Evolutionary conservation across 2,329 filamentous ascomycete species (phyloP).

Genomic region (Colletotrichum sp.): DNA sequence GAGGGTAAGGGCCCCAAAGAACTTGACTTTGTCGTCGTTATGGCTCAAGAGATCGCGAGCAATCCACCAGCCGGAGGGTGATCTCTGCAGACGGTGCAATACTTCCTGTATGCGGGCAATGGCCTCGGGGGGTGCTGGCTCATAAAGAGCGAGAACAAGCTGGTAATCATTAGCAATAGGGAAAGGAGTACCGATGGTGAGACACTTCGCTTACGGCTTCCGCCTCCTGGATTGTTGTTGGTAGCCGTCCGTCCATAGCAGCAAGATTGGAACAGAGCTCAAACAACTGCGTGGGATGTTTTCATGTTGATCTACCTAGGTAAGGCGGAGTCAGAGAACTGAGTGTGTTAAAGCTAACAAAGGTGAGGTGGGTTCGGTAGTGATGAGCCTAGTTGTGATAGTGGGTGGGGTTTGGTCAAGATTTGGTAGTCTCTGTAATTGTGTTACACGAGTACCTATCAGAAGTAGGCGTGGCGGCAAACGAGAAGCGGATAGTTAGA

Average conservation of each 20-base stretch:
- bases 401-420: not conserved
- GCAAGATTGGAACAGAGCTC: not conserved
- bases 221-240: slow-evolving; percentile 13
- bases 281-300: not conserved
- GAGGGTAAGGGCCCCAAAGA: slow-evolving; percentile 92
- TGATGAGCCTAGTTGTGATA: not conserved
- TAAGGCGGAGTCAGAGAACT: not conserved
- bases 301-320: not conserved
- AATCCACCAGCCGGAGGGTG: slow-evolving; percentile 83
- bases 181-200: not conserved
- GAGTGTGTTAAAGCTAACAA: not conserved
- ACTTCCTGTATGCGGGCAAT: slow-evolving; percentile 69
- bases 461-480: not conserved
- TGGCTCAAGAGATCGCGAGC: slow-evolving; percentile 77
- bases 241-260: slow-evolving; percentile 15
- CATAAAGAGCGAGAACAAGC: slow-evolving; percentile 60
- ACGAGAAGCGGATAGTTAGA: not conserved
- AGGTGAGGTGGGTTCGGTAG: not conserved
- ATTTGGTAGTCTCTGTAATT: not conserved
- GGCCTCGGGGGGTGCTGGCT: slow-evolving; percentile 52
- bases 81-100: slow-evolving; percentile 79
- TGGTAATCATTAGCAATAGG: slow-evolving; percentile 17
- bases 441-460: not conserved
- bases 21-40: slow-evolving; percentile 77
- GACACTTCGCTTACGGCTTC: slow-evolving; percentile 10